phyloP scores from a whole-genome alignment of 805 yeast genomes.

The Suhomyces sp. region DNA sequence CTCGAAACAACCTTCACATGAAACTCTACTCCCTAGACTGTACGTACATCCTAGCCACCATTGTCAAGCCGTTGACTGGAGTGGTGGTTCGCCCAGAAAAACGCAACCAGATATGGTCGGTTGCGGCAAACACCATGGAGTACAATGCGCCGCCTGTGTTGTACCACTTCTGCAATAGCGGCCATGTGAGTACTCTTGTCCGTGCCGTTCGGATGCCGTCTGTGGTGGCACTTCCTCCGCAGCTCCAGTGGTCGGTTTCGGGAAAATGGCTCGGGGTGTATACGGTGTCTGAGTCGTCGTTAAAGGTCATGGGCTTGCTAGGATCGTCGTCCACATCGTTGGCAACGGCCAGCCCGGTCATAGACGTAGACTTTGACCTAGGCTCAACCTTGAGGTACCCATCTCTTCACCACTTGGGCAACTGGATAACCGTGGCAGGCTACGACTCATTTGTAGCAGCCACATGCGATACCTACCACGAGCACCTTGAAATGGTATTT shows the following conservation, averaged over 20 bases:
- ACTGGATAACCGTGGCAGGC: background rate
- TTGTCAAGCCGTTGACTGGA: constrained; percentile 29
- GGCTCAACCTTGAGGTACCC: background rate
- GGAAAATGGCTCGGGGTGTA: constrained; percentile 35
- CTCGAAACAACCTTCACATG: constrained; percentile 23
- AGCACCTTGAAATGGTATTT: background rate
- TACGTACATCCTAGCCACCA: constrained; percentile 27
- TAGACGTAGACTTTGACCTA: background rate
- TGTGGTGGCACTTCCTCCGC: constrained; percentile 7
- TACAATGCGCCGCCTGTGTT: constrained; percentile 16
- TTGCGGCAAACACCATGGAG: constrained; percentile 23
- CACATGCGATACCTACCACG: background rate
- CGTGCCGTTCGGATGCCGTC: constrained; percentile 20
- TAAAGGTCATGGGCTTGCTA: constrained; percentile 25
- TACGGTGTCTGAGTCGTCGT: constrained; percentile 25
- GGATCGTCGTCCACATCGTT: constrained; percentile 11
- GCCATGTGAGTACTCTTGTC: constrained; percentile 26
- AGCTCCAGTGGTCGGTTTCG: constrained; percentile 28
- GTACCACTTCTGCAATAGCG: constrained; percentile 31
- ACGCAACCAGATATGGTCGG: constrained; percentile 27
- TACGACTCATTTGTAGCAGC: background rate
- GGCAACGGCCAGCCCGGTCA: background rate
- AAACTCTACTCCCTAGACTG: constrained; percentile 38
- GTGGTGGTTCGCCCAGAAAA: constrained; percentile 18
- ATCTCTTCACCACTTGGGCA: constrained; percentile 3